phyloP scores from a whole-genome alignment of 495 filamentous ascomycete species.

The Xylaria curta region DNA sequence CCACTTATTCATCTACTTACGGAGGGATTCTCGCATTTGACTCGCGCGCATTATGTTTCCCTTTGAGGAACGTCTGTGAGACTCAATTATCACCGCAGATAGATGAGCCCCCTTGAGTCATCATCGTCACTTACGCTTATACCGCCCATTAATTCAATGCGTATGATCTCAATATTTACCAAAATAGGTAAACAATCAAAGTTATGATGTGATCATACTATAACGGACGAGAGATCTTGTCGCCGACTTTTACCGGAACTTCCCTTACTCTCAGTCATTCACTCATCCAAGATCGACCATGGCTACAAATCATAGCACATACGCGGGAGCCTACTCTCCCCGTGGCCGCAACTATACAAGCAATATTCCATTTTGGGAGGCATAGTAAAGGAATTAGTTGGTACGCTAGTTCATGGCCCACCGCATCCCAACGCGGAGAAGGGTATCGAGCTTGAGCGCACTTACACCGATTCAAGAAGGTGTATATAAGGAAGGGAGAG shows the following conservation, averaged over 20 bases:
- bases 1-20: background rate
- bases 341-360: background rate
- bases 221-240: background rate
- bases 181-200: background rate
- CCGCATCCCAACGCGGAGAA: no score
- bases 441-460: no score
- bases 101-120: background rate
- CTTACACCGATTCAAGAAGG: background rate
- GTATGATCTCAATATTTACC: background rate
- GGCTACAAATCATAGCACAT: background rate
- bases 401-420: no score
- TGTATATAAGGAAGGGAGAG: conserved; percentile 8
- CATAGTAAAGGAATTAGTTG: background rate
- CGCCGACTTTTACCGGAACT: background rate
- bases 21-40: background rate
- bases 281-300: background rate
- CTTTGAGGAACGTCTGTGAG: background rate
- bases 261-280: background rate
- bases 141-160: background rate
- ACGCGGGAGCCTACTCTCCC: background rate
- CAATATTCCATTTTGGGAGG: background rate
- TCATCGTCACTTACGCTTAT: background rate
- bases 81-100: background rate
- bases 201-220: background rate
- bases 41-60: conserved; percentile 8